A percentile compares a stretch with the other conserved stretches of the same genome.
phyloP scores from a whole-genome alignment of 306 rosid species.

The Canavalia gladiata region DNA sequence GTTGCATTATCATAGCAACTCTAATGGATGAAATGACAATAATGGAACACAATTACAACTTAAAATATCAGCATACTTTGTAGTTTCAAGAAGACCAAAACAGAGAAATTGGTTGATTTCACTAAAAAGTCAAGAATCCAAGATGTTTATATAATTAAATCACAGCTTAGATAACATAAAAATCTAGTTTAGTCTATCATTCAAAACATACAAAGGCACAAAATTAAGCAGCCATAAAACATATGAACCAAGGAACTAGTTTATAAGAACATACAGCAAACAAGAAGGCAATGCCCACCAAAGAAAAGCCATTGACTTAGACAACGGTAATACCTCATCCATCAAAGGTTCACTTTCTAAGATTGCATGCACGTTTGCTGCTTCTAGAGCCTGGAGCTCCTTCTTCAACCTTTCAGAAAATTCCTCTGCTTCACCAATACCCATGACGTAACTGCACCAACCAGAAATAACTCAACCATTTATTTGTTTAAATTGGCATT shows the following conservation, averaged over 20 bases:
- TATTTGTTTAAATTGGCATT: slow-evolving; percentile 28
- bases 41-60: slow-evolving; percentile 28
- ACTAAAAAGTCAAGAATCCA: slow-evolving; percentile 30
- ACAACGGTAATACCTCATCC: slow-evolving; percentile 67
- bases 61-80: not conserved
- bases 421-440: slow-evolving; percentile 97
- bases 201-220: not conserved
- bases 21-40: slow-evolving; percentile 21
- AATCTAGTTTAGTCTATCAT: slow-evolving; percentile 44
- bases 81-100: slow-evolving; percentile 38
- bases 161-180: slow-evolving; percentile 29
- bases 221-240: slow-evolving; percentile 31
- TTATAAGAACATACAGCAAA: slow-evolving; percentile 31
- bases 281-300: slow-evolving; percentile 23
- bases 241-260: not conserved
- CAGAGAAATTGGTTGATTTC: slow-evolving; percentile 21
- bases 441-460: slow-evolving; percentile 88
- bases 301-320: slow-evolving; percentile 39
- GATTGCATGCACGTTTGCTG: slow-evolving; percentile 98
- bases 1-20: slow-evolving; percentile 27
- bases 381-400: slow-evolving; percentile 97
- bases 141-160: slow-evolving; percentile 23
- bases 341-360: slow-evolving; percentile 94
- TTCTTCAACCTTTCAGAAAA: slow-evolving; percentile 97
- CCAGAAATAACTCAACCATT: slow-evolving; percentile 38